A percentile compares a stretch with the other conserved stretches of the same genome.
phyloP scores from a whole-genome alignment of 805 yeast genomes.

The Candida verbasci region DNA sequence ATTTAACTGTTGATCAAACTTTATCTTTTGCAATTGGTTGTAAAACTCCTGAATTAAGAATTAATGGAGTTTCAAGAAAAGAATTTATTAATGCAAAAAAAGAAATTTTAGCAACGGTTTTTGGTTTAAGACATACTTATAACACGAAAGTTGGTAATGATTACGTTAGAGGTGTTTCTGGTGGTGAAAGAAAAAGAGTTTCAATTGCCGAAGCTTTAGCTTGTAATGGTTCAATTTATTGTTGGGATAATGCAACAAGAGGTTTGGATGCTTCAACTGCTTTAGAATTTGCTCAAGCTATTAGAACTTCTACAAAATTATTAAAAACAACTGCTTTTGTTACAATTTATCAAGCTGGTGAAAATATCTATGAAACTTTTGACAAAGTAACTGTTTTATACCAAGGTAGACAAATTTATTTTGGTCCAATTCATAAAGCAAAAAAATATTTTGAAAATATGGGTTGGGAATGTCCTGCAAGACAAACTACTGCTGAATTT shows the following conservation, averaged over 20 bases:
- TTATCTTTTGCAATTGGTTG: constrained; percentile 65
- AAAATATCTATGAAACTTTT: constrained; percentile 24
- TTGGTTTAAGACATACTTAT: constrained; percentile 27
- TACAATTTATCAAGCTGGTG: constrained; percentile 43
- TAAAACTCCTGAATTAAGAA: constrained; percentile 57
- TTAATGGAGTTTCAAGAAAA: constrained; percentile 41
- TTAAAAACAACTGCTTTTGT: constrained; percentile 54
- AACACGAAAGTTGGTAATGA: constrained; percentile 30
- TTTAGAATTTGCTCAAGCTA: constrained; percentile 25
- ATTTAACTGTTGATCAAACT: constrained; percentile 70
- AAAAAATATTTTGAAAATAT: constrained; percentile 54
- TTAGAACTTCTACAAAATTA: constrained; percentile 36
- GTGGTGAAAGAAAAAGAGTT: constrained; percentile 72
- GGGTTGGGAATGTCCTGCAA: constrained; percentile 61
- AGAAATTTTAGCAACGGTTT: constrained; percentile 25
- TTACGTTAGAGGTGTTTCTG: constrained; percentile 60
- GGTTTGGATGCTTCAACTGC: constrained; percentile 33
- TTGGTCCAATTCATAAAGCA: constrained; percentile 55
- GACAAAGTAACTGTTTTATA: constrained; percentile 29
- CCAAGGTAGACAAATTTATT: constrained; percentile 50
- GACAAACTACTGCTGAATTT: constrained; percentile 71
- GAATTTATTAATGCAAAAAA: constrained; percentile 39
- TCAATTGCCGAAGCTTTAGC: constrained; percentile 65
- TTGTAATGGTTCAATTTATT: constrained; percentile 33
- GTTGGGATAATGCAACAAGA: constrained; percentile 32